These are phyloP conservation scores for Phylloporus rhodoxanthus DNA, from an alignment of 768 basidiomycete genomes.

Conservation along the genomic window DNA sequence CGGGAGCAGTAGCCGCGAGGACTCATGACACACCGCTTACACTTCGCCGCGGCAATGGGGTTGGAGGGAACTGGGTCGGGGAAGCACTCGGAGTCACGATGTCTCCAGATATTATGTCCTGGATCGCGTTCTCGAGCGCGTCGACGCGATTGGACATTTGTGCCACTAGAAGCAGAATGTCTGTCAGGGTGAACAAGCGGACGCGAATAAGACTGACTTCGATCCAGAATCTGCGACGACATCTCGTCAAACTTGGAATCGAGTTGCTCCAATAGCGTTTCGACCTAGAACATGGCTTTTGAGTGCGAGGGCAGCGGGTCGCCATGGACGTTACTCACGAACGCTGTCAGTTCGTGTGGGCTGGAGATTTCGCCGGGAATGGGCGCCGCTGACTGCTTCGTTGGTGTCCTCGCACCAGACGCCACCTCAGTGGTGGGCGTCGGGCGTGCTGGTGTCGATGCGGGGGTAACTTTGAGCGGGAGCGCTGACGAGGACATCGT, in stretches of 20 bases:
- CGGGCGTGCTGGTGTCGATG: conserved; percentile 46
- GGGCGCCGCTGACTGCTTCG: conserved; percentile 36
- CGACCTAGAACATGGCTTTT: conserved; percentile 51
- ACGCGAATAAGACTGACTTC: conserved; percentile 48
- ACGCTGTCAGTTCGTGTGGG: conserved; percentile 91
- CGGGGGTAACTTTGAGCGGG: conserved; percentile 59
- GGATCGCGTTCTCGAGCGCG: conserved; percentile 81
- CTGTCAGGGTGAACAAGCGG: conserved; percentile 2
- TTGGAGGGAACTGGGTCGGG: conserved; percentile 40
- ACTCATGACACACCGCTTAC: conserved; percentile 31
- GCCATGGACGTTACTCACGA: conserved; percentile 50
- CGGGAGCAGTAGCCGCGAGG: conserved; percentile 10
- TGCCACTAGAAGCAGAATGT: conserved; percentile 51
- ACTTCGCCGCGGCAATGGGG: conserved; percentile 38
- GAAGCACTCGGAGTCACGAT: conserved; percentile 47
- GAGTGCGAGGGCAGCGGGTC: conserved; percentile 1
- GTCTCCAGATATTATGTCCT: conserved; percentile 85
- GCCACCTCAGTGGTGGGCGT: conserved; percentile 17
- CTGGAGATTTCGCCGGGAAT: conserved; percentile 70
- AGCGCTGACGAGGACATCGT: conserved; percentile 49
- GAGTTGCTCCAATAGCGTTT: conserved; percentile 81
- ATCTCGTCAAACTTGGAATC: conserved; percentile 89
- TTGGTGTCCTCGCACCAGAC: conserved; percentile 37
- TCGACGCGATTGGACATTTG: conserved; percentile 93
- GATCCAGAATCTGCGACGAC: conserved; percentile 82